These are phyloP conservation scores for Thinopyrum elongatum DNA, from an alignment of 176 grass and related monocot genomes.

Conservation along the genomic window DNA sequence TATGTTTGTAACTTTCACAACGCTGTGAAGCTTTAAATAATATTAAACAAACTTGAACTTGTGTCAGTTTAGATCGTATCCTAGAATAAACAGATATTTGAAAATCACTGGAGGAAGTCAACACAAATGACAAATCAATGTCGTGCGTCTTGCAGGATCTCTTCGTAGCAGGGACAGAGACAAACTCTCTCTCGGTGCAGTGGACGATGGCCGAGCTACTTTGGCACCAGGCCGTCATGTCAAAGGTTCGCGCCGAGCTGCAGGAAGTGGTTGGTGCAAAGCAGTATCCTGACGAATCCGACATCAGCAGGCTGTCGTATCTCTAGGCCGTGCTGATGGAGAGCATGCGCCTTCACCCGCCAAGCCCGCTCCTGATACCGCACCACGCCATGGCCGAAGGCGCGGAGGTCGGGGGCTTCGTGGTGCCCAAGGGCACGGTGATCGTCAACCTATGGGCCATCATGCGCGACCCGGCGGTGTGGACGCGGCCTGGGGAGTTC, in stretches of 20 bases:
- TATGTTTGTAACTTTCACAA: no score
- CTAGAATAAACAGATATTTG: background rate
- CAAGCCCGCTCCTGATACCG: constrained; percentile 52
- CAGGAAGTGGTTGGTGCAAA: constrained; percentile 15
- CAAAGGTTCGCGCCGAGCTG: constrained; percentile 47
- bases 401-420: constrained; percentile 41
- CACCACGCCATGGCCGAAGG: constrained; percentile 39
- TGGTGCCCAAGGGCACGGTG: constrained; percentile 36
- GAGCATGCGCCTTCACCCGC: constrained; percentile 51
- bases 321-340: constrained; percentile 58
- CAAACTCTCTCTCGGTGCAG: constrained; percentile 43
- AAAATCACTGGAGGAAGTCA: background rate
- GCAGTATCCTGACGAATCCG: constrained; percentile 18
- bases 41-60: no score
- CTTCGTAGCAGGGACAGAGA: constrained; percentile 36
- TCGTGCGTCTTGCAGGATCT: constrained; percentile 24
- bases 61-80: background rate
- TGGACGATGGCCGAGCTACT: constrained; percentile 71
- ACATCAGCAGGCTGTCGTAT: constrained; percentile 35
- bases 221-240: constrained; percentile 40
- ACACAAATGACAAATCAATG: background rate
- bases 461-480: constrained; percentile 48
- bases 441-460: constrained; percentile 51
- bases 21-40: no score
- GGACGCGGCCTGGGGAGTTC: constrained; percentile 40